Conservation (phyloP, 495 filamentous ascomycete species). For the Neurospora discreta region DNA sequence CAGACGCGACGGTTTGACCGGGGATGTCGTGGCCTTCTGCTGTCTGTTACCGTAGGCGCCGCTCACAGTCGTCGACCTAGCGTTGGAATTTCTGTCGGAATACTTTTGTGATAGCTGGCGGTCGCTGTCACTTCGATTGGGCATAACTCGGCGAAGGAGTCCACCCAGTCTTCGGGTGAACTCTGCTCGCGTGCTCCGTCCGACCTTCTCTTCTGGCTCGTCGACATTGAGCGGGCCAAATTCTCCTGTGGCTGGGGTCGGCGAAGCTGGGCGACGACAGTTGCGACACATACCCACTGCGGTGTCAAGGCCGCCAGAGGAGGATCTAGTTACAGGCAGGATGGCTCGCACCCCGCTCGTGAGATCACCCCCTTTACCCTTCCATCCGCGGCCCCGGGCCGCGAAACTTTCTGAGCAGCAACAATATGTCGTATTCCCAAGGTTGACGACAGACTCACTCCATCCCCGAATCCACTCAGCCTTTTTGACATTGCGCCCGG, state of each 20-base stretch:
- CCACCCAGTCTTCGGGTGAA: constrained; percentile 9
- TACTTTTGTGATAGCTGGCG: not conserved
- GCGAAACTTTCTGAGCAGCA: constrained; percentile 14
- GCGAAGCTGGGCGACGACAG: constrained; percentile 13
- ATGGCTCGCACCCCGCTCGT: constrained; percentile 11
- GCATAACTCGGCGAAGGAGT: constrained; percentile 11
- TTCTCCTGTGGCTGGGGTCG: not conserved
- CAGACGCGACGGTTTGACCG: not conserved
- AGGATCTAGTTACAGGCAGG: not conserved
- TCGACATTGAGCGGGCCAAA: not conserved
- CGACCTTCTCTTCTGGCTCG: not conserved
- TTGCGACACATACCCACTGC: constrained; percentile 8
- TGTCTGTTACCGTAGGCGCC: constrained; percentile 1
- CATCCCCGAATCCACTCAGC: constrained; percentile 26
- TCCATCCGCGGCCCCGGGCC: not conserved
- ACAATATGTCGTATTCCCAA: constrained; percentile 19
- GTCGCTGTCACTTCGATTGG: constrained; percentile 1
- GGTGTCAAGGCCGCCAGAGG: constrained; percentile 1
- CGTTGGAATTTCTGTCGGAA: not conserved
- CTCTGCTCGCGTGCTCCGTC: not conserved
- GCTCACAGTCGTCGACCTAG: constrained; percentile 1
- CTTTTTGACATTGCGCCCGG: constrained; percentile 17
- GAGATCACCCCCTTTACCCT: constrained; percentile 8
- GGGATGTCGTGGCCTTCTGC: not conserved
- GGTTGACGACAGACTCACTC: constrained; percentile 15